These are phyloP conservation scores for Calocybe indica DNA, from an alignment of 768 basidiomycete genomes.

Conservation along the genomic window DNA sequence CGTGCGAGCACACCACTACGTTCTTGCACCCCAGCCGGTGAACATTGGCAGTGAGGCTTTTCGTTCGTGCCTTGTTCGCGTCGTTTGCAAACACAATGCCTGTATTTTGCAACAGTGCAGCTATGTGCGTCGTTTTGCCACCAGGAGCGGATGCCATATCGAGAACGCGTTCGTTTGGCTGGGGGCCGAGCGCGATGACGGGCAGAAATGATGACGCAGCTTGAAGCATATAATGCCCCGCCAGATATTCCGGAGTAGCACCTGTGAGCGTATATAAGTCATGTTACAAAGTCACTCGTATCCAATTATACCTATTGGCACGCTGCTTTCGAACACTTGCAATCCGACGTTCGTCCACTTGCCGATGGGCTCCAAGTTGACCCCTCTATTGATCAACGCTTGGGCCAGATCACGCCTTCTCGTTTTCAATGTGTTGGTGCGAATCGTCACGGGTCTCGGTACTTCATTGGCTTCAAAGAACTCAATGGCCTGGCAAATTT, in stretches of 20 bases:
- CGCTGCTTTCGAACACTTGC: constrained; percentile 95
- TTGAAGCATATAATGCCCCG: constrained; percentile 99
- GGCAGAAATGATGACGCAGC: constrained; percentile 99
- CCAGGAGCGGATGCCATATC: constrained; percentile 99
- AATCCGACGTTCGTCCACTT: constrained; percentile 99
- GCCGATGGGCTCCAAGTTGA: constrained; percentile 95
- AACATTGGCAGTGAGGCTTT: constrained; percentile 94
- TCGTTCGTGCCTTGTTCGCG: constrained; percentile 88
- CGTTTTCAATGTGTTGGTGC: constrained; percentile 93
- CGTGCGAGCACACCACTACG: constrained; percentile 94
- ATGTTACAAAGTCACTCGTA: not conserved
- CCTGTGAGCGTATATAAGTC: constrained; percentile 30
- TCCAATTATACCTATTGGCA: constrained; percentile 72
- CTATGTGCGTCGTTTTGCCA: constrained; percentile 97
- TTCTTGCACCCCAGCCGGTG: constrained; percentile 98
- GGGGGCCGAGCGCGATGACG: constrained; percentile 90
- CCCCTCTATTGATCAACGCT: constrained; percentile 89
- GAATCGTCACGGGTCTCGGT: constrained; percentile 93
- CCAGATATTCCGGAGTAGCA: constrained; percentile 97
- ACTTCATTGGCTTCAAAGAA: constrained; percentile 99
- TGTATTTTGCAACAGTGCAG: constrained; percentile 94
- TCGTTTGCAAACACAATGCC: constrained; percentile 99
- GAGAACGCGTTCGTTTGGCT: constrained; percentile 88
- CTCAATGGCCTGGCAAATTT: constrained; percentile 71
- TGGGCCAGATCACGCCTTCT: constrained; percentile 93